Evolutionary conservation across 2,329 filamentous ascomycete species (phyloP).

Genomic region (Penicillium concentricum): DNA sequence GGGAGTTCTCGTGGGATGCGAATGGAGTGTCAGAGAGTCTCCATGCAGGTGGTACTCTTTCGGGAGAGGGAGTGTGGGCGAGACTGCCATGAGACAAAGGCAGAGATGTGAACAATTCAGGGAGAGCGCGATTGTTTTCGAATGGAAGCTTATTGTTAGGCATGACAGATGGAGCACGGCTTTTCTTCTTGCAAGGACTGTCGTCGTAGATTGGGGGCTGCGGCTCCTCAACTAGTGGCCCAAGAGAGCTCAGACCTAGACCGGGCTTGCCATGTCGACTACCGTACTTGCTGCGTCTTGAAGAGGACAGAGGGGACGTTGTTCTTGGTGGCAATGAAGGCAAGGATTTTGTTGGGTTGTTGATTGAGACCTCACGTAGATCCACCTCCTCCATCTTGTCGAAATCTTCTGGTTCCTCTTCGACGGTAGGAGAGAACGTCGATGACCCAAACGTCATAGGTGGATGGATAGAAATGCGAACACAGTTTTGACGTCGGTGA

Average conservation of each 20-base stretch:
- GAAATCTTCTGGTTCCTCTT: conserved; percentile 36
- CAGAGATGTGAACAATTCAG: conserved; percentile 28
- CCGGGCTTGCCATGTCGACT: conserved; percentile 22
- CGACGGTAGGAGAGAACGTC: conserved; percentile 34
- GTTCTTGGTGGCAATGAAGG: conserved; percentile 10
- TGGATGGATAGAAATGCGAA: conserved; percentile 42
- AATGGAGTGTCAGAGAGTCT: conserved; percentile 22
- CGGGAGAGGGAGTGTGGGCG: conserved; percentile 32
- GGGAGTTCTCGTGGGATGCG: conserved; percentile 25
- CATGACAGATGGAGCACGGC: conserved; percentile 16
- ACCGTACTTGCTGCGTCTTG: conserved; percentile 17
- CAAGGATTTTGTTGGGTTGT: conserved; percentile 13
- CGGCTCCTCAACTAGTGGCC: conserved; percentile 23
- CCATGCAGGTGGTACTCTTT: conserved; percentile 29
- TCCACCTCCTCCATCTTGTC: conserved; percentile 35
- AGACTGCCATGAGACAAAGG: conserved; percentile 18
- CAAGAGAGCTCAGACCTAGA: conserved; percentile 17
- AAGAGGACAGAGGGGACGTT: conserved; percentile 12
- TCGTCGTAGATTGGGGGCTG: conserved; percentile 11
- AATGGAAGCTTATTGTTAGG: conserved; percentile 14
- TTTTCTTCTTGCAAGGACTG: conserved; percentile 28
- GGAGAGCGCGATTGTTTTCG: conserved; percentile 23
- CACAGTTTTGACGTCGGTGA: conserved; percentile 45
- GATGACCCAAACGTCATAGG: conserved; percentile 36
- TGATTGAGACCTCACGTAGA: conserved; percentile 23